phyloP scores from a whole-genome alignment of 2,329 filamentous ascomycete species.

The Penicillium hordei region DNA sequence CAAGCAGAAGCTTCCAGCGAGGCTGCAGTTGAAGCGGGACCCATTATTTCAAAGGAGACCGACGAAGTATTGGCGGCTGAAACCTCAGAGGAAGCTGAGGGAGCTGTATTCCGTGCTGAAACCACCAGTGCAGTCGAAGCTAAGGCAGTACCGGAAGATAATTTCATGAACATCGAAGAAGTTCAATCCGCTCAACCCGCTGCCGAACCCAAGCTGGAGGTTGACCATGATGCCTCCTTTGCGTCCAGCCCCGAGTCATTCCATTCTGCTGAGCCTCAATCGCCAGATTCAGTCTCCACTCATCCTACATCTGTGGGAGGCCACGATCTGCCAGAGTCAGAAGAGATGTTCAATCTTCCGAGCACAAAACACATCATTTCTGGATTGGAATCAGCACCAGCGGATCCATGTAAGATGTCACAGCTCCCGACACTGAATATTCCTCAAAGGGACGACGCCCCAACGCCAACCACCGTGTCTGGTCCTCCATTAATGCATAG shows the following conservation, averaged over 20 bases:
- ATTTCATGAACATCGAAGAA: neutral
- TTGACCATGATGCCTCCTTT: conserved; percentile 30
- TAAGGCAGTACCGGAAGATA: neutral
- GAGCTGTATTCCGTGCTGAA: neutral
- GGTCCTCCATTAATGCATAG: neutral
- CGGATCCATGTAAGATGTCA: neutral
- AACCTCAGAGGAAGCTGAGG: neutral
- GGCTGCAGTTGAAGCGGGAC: neutral
- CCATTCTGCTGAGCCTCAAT: conserved; percentile 36
- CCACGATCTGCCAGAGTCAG: conserved; percentile 3
- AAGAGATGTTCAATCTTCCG: conserved; percentile 1
- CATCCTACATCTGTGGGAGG: conserved; percentile 24
- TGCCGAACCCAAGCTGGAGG: conserved; percentile 8
- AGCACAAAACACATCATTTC: neutral
- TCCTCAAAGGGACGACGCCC: neutral
- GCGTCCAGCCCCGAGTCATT: conserved; percentile 47
- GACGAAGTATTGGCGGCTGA: neutral
- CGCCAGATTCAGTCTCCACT: conserved; percentile 23
- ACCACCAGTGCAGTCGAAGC: neutral
- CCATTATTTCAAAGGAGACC: neutral
- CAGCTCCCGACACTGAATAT: neutral
- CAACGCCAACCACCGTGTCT: neutral
- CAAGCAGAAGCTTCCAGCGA: neutral
- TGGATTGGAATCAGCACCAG: neutral
- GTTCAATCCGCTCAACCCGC: neutral